phyloP scores from a whole-genome alignment of 2,329 filamentous ascomycete species.

The Monilinia aucupariae region DNA sequence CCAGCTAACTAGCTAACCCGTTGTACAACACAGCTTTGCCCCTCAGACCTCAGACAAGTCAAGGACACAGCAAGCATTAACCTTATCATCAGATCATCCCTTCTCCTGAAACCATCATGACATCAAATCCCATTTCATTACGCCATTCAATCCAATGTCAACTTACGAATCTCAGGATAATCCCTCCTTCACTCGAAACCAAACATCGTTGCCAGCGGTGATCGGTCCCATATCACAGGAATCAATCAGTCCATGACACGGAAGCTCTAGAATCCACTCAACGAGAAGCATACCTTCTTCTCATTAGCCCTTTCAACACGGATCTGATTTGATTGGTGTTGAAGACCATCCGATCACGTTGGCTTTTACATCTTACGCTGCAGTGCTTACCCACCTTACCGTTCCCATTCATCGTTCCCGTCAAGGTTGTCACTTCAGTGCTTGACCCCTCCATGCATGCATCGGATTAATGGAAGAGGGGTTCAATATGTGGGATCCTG shows the following conservation, averaged over 20 bases:
- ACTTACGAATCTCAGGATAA: too few relatives aligned
- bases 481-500: conserved; percentile 1
- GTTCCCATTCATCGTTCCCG: background rate
- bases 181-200: too few relatives aligned
- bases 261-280: background rate
- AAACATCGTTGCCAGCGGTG: too few relatives aligned
- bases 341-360: background rate
- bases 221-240: too few relatives aligned
- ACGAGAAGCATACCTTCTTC: background rate
- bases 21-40: too few relatives aligned
- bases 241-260: conserved; percentile 10
- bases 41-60: too few relatives aligned
- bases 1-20: too few relatives aligned
- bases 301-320: background rate
- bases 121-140: background rate
- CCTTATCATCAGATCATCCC: too few relatives aligned
- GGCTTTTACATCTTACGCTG: conserved; percentile 1
- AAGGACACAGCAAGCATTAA: too few relatives aligned
- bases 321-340: background rate
- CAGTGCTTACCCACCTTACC: too few relatives aligned
- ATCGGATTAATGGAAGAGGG: background rate
- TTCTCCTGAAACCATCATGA: background rate
- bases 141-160: too few relatives aligned
- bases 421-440: background rate
- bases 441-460: conserved; percentile 4